These are phyloP conservation scores for Inonotus hispidus DNA, from an alignment of 1,284 basidiomycete genomes.

Conservation along the genomic window DNA sequence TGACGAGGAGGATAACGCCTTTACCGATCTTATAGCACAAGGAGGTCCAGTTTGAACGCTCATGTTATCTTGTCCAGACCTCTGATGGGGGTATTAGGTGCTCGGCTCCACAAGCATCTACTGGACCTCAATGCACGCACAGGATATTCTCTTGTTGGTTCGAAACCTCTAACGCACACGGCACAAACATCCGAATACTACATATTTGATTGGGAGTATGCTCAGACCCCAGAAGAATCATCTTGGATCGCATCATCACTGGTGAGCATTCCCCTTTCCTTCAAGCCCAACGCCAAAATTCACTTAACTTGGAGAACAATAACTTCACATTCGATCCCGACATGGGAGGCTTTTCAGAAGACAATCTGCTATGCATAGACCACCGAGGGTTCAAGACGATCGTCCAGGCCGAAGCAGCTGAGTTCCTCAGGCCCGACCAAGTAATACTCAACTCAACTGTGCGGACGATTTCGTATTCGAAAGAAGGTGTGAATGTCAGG, in stretches of 20 bases:
- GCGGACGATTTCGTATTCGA: conserved; percentile 41
- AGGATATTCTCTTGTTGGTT: conserved; percentile 44
- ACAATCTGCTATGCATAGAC: conserved; percentile 52
- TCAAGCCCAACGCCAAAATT: background rate
- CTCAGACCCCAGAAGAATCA: conserved; percentile 53
- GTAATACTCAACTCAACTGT: conserved; percentile 50
- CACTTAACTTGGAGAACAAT: conserved; percentile 37
- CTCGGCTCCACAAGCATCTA: conserved; percentile 34
- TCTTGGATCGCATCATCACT: conserved; percentile 58
- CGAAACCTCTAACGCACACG: conserved; percentile 37
- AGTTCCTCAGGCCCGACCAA: conserved; percentile 44
- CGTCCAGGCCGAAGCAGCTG: conserved; percentile 48
- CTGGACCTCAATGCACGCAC: conserved; percentile 46
- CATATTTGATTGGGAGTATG: conserved; percentile 49
- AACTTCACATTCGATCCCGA: conserved; percentile 59
- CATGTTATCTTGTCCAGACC: conserved; percentile 1
- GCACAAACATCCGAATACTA: conserved; percentile 50
- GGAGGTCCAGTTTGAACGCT: conserved; percentile 33
- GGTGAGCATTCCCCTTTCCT: conserved; percentile 32
- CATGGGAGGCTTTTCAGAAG: conserved; percentile 53
- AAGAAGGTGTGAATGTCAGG: conserved; percentile 39
- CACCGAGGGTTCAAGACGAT: conserved; percentile 56
- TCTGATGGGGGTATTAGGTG: conserved; percentile 29
- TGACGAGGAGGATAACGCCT: conserved; percentile 36
- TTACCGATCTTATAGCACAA: conserved; percentile 35